Evolutionary conservation across 2,329 filamentous ascomycete species (phyloP), one percentile per base, ranked within the genome.

Genomic region (Coniella lustricola): DNA sequence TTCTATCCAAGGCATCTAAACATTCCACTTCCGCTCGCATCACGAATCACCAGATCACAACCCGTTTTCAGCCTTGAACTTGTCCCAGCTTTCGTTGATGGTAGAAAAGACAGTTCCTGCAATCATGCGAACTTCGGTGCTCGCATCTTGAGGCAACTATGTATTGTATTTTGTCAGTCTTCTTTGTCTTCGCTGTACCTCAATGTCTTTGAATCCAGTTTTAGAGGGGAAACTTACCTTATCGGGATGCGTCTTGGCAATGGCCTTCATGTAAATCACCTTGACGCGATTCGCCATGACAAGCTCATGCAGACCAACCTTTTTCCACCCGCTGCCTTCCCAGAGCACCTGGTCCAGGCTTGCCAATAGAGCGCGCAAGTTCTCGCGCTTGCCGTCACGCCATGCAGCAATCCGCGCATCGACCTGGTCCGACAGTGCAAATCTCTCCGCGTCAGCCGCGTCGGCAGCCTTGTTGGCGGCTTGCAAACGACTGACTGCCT

Each of bases 211-310:
- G n/a, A n/a, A 37, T 13, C 18, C 38, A 13, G 33, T 45, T 43
- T 57, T 51, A 48, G 17, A 20, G 49, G 7, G 41, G 51, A 16
- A 57, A 67, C 81, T 68, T 75, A 96, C 93, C 85, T 98, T 98
- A 67, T 98, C 93, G 52, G 93, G 93, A 75, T 98, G 93, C 58
- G 93, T 93, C 75, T 96, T 97, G 10, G 85, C 88, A 76, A 98
- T 97, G 5, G 91, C 93, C 78, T 95, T 96, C 93, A 98, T 97
- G 64, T 98, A 98, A 52, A 87, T 76, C 55, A 98, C 85, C 79
- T 98, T 98, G 65, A 97, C 93, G 74, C 91, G 95, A 57, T 87
- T 90, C 31, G 90, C 83, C 76, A 95, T 79, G 45, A 98, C 85
- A 57, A 98, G 67, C 70, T 98, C 93, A 55, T 90, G 85, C 81